Evolutionary conservation across 371 early-diverging fungal species (phyloP), one percentile per base, ranked within the genome.

Genomic region (Syncephalis fuscata): DNA sequence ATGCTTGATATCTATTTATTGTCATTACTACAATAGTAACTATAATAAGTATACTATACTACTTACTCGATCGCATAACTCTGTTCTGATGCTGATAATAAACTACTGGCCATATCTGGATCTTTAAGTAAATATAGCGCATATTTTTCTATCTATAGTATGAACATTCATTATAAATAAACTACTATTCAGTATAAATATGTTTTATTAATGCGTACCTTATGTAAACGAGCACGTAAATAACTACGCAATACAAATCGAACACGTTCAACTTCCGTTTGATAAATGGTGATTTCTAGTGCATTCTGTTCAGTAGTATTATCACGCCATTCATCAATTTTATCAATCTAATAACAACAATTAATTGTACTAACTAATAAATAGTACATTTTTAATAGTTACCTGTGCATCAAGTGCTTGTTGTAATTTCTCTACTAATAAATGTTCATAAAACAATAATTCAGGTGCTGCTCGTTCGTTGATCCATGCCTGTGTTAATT

Each of bases 401-500:
- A 70, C 75, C 67, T 85, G 84, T 9, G 68, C 68, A 32, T 78
- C 75, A 1, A 80, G 54, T 51, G 68, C 58, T 21, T 79, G 73
- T 43, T 76, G 55, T 7, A 84, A 66, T n/a, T 67, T 64, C 24
- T 68, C 73, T 1, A 85, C 65, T 1, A 73, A 48, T 1, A 61
- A 51, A 15, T 58, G 61, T 53, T 77, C 64, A 55, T 78, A 88
- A 0, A 66, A 68, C 2, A 86, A 60, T 5, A 88, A 24, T 59
- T 84, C 85, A 9, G 88, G 86, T 16, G 85, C 68, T 44, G 65
- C 69, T n/a, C 82, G 76, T 54, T 88, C 88, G 60, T 85, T 76
- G 41, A 82, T 72, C 85, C 85, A 83, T 2, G 65, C 69, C 38
- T 72, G 66, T n/a, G 70, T 75, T 19, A 84, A 61, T n/a, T 61